These are phyloP conservation scores for Tetrapisispora taiwanensis DNA, from an alignment of 805 yeast genomes.

Conservation along the genomic window DNA sequence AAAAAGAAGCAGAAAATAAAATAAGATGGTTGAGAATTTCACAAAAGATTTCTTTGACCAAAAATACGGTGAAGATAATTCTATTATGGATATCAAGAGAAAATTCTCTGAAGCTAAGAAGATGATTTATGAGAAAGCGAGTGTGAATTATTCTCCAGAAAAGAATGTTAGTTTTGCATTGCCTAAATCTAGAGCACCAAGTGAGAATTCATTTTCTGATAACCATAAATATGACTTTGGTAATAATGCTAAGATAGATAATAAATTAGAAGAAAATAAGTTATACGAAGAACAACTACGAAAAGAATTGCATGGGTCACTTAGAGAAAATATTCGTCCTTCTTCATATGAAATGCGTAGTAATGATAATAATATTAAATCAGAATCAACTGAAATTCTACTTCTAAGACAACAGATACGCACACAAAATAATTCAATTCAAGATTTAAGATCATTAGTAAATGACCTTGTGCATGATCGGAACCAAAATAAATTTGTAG, in stretches of 20 bases:
- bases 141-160: background rate
- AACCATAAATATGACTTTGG: background rate
- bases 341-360: background rate
- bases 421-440: constrained; percentile 10
- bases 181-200: background rate
- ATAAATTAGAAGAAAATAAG: background rate
- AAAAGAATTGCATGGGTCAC: constrained; percentile 4
- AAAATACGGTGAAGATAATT: constrained; percentile 23
- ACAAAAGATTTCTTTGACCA: constrained; percentile 12
- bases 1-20: too few species aligned
- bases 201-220: background rate
- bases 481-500: constrained; percentile 9
- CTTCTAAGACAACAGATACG: constrained; percentile 12
- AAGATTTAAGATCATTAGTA: constrained; percentile 17
- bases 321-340: background rate
- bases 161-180: background rate
- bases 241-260: background rate
- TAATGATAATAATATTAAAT: background rate
- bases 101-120: background rate
- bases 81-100: constrained; percentile 1
- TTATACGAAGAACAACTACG: constrained; percentile 5
- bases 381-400: constrained; percentile 2
- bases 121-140: background rate
- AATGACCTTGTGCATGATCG: constrained; percentile 12
- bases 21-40: constrained; percentile 2